These are phyloP conservation scores for Senna tora DNA, from an alignment of 306 rosid genomes.

Conservation along the genomic window DNA sequence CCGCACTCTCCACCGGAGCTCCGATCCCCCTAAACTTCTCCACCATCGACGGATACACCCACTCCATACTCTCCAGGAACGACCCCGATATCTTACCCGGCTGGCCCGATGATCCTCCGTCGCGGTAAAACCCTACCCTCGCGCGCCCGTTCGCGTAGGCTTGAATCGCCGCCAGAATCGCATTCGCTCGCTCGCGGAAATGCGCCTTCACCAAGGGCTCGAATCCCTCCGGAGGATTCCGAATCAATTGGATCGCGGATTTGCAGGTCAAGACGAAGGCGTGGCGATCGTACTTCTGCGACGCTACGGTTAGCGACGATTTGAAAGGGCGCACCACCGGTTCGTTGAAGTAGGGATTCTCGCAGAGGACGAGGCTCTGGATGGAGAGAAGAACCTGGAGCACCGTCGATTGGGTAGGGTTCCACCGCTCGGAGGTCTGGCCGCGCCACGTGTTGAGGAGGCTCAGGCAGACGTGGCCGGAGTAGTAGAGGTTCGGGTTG, in stretches of 20 bases:
- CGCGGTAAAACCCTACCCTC: slow-evolving; percentile 43
- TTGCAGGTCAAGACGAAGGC: slow-evolving; percentile 35
- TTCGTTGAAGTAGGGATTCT: slow-evolving; percentile 60
- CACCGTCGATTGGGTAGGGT: slow-evolving; percentile 49
- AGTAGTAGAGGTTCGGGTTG: slow-evolving; percentile 49
- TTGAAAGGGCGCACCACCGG: no score
- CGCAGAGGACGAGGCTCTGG: slow-evolving; percentile 63
- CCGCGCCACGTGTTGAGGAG: slow-evolving; percentile 59
- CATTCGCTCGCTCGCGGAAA: slow-evolving; percentile 35
- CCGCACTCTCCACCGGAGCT: slow-evolving; percentile 33
- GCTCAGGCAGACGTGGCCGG: slow-evolving; percentile 56
- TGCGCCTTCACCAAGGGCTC: slow-evolving; percentile 34
- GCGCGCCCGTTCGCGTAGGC: slow-evolving; percentile 45
- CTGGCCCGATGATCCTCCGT: no score
- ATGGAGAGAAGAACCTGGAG: slow-evolving; percentile 59
- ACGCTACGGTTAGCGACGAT: no score
- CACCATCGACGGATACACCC: slow-evolving; percentile 33
- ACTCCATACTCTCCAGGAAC: slow-evolving; percentile 13
- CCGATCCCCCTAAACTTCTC: slow-evolving; percentile 21
- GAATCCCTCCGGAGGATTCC: slow-evolving; percentile 48
- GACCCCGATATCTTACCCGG: not conserved
- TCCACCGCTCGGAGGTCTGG: slow-evolving; percentile 43
- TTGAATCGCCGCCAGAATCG: slow-evolving; percentile 45
- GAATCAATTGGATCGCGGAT: slow-evolving; percentile 19
- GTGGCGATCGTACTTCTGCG: slow-evolving; percentile 46